Base-by-base conservation (phyloP, 2,329 filamentous ascomycete genomes). In the Chaetomiaceae sp. region DNA sequence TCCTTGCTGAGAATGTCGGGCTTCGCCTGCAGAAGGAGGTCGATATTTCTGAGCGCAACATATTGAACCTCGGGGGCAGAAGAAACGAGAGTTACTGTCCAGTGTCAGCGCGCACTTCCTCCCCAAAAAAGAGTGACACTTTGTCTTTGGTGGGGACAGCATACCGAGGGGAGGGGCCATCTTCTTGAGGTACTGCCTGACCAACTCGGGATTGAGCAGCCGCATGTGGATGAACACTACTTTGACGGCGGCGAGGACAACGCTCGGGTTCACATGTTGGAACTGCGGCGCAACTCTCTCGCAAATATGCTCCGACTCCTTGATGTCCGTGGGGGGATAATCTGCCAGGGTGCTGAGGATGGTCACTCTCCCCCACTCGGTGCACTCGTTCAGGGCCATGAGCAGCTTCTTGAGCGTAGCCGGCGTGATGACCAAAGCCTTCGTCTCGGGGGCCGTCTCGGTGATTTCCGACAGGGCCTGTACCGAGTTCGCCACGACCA, bases 401-500 rank as follows among this genome's bases (percentile, higher is more conserved):
- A 99, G 75, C 70, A 99, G 82, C 73, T 97, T 99, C 76, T 96
- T 96, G 57, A 99, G 74, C 3, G 85, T 92, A 53, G 83, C 78
- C 2, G 89, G 79, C 1, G 87, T 95, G 55, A 99, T 86, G 43
- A 89, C 77, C 48, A 99, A 75, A 4, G 92, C 93, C 56, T 83
- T 83, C 1, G 91, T 96, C 68, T 97, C 92, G 10, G 93, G 93
- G 0, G 91, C 87, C 0, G 89, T 83, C 66, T 99, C 91, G 61
- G 79, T 78, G 64, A 99, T 99, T 55, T 99, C 93, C 8, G 88
- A 85, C 45, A 99, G 77, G 3, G 93, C 93, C 56, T 91, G 92
- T 8, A 99, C 93, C 13, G 89, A 93, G 72, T 99, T 99, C 56
- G 93, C 93, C 51, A 99, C 93, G 4, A 99, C 93, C 92, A 97